phyloP scores from a whole-genome alignment of 2,329 filamentous ascomycete species.

The Penicillium capsulatum region DNA sequence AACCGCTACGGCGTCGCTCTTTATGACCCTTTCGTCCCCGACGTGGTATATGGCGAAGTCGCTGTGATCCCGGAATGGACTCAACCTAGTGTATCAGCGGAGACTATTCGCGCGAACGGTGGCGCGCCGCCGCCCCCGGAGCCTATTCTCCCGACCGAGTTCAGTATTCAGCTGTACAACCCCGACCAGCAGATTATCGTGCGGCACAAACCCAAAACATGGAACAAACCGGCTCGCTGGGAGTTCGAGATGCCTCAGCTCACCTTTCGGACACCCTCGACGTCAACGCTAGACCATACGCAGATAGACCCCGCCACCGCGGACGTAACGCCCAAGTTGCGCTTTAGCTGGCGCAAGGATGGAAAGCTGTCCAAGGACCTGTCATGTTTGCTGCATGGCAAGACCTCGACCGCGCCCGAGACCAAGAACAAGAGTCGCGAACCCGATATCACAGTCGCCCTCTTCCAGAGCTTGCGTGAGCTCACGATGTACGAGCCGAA shows the following conservation, averaged over 20 bases:
- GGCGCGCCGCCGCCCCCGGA: conserved; percentile 62
- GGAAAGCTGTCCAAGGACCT: conserved; percentile 81
- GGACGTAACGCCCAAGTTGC: conserved; percentile 64
- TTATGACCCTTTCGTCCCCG: conserved; percentile 73
- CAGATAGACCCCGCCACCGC: conserved; percentile 56
- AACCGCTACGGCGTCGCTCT: conserved; percentile 86
- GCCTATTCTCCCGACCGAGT: conserved; percentile 70
- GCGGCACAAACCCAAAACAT: conserved; percentile 64
- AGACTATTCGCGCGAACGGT: conserved; percentile 68
- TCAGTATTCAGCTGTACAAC: conserved; percentile 87
- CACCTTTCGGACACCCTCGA: conserved; percentile 75
- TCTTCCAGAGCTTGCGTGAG: conserved; percentile 72
- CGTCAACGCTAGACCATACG: conserved; percentile 71
- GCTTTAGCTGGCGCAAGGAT: conserved; percentile 87
- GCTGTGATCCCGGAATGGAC: conserved; percentile 80
- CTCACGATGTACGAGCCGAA: conserved; percentile 93
- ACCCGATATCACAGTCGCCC: conserved; percentile 89
- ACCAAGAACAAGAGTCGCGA: conserved; percentile 77
- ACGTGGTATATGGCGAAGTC: conserved; percentile 83
- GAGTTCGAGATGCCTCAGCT: conserved; percentile 89
- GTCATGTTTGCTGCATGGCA: conserved; percentile 81
- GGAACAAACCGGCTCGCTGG: conserved; percentile 77
- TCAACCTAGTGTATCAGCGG: conserved; percentile 73
- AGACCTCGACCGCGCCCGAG: conserved; percentile 57
- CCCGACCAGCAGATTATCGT: conserved; percentile 79